These are phyloP conservation scores for Xylaria intraflava DNA, from an alignment of 495 filamentous ascomycete species.

Conservation along the genomic window DNA sequence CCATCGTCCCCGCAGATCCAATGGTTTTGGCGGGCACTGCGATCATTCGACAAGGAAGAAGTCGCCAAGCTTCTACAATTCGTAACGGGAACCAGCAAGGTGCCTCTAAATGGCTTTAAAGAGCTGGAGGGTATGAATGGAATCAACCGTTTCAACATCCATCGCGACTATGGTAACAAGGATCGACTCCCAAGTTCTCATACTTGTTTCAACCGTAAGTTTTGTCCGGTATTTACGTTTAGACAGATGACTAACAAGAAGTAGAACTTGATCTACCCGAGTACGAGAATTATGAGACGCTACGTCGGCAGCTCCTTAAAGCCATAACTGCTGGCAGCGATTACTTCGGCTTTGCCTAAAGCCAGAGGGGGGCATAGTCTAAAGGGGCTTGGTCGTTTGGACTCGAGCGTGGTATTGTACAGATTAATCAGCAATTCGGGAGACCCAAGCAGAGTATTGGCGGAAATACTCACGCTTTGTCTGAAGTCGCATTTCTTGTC, in stretches of 20 bases:
- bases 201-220: slow-evolving; percentile 99
- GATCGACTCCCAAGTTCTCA: slow-evolving; percentile 93
- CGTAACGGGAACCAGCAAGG: slow-evolving; percentile 96
- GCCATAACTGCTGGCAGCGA: slow-evolving; percentile 94
- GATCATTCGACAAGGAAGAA: slow-evolving; percentile 98
- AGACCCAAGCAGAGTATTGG: background rate
- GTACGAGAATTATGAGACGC: slow-evolving; percentile 90
- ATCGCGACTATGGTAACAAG: slow-evolving; percentile 96
- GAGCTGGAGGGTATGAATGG: slow-evolving; percentile 99
- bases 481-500: background rate
- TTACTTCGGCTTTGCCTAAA: slow-evolving; percentile 95
- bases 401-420: background rate
- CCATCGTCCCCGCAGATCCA: slow-evolving; percentile 94
- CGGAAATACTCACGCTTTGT: background rate
- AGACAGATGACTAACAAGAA: slow-evolving; percentile 26
- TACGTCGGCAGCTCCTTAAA: slow-evolving; percentile 81
- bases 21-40: slow-evolving; percentile 99
- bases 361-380: background rate
- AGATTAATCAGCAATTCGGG: background rate
- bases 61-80: slow-evolving; percentile 96
- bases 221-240: background rate
- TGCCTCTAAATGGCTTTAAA: slow-evolving; percentile 97
- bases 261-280: slow-evolving; percentile 97
- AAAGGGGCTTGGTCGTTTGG: background rate
- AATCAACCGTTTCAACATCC: slow-evolving; percentile 96